A percentile compares a stretch with the other conserved stretches of the same genome.
These are phyloP conservation scores for Psilocybe azurescens DNA, from an alignment of 768 basidiomycete species.

Conservation along the genomic window DNA sequence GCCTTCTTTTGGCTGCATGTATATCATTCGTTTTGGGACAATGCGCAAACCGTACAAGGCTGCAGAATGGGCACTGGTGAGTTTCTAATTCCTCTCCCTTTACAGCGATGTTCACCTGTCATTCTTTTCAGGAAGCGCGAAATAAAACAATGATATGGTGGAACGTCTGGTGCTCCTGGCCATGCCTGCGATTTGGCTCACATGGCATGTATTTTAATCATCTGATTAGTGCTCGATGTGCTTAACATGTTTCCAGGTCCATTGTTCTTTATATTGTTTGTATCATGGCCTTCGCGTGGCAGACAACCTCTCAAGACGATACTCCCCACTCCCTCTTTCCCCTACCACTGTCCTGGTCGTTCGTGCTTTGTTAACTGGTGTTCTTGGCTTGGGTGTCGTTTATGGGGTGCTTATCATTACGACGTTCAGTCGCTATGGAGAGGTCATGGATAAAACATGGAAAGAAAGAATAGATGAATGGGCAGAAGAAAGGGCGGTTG, in stretches of 20 bases:
- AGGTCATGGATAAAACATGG: conserved; percentile 38
- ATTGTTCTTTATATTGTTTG: conserved; percentile 58
- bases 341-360: conserved; percentile 28
- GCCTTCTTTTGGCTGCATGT: conserved; percentile 61
- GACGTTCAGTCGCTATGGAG: conserved; percentile 59
- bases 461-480: conserved; percentile 20
- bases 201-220: conserved; percentile 43
- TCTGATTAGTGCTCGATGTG: neutral
- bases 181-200: conserved; percentile 65
- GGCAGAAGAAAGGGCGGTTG: conserved; percentile 13
- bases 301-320: conserved; percentile 47
- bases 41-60: conserved; percentile 68
- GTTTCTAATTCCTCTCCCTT: conserved; percentile 4
- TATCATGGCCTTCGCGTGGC: conserved; percentile 66
- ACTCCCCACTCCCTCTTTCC: conserved; percentile 17
- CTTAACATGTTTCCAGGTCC: conserved; percentile 40
- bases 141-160: conserved; percentile 36
- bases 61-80: conserved; percentile 62
- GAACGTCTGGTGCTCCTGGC: conserved; percentile 72
- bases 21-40: conserved; percentile 62
- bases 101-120: neutral
- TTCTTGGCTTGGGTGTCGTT: conserved; percentile 53
- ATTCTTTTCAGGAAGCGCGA: conserved; percentile 51
- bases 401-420: conserved; percentile 56
- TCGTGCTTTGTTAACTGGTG: conserved; percentile 46